Evolutionary conservation across 768 basidiomycete genomes (phyloP).

Genomic region (Mycena galericulata): DNA sequence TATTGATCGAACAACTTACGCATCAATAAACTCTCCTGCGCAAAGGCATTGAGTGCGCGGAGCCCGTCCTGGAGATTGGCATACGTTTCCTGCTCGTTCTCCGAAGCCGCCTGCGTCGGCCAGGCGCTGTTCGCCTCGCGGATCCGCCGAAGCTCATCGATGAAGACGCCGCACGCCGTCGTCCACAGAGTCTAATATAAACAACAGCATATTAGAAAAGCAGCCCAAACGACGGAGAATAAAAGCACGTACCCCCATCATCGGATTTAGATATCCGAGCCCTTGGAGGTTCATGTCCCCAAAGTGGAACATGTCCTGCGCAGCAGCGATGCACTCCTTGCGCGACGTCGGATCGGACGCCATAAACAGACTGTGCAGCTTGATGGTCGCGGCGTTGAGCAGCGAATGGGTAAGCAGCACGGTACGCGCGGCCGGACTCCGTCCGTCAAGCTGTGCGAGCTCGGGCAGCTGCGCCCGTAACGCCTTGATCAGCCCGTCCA

Average conservation of each 20-base stretch:
- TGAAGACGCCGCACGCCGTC: conserved; percentile 59
- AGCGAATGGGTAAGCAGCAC: conserved; percentile 61
- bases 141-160: conserved; percentile 58
- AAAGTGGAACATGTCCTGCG: conserved; percentile 56
- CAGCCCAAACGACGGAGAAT: not conserved
- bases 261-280: conserved; percentile 58
- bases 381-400: conserved; percentile 61
- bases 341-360: conserved; percentile 56
- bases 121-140: conserved; percentile 41
- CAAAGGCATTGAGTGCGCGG: conserved; percentile 55
- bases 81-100: conserved; percentile 56
- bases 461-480: conserved; percentile 52
- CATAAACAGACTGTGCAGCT: conserved; percentile 62
- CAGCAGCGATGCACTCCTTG: conserved; percentile 56
- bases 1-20: conserved; percentile 50
- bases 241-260: conserved; percentile 60
- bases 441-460: conserved; percentile 45
- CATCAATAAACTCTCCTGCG: conserved; percentile 57
- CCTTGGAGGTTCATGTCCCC: conserved; percentile 54
- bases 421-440: conserved; percentile 52
- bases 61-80: conserved; percentile 54
- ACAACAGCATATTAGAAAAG: not conserved
- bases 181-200: conserved; percentile 56
- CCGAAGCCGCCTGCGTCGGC: conserved; percentile 39
- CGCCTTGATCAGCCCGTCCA: conserved; percentile 59